phyloP scores from a whole-genome alignment of 768 basidiomycete species.

The Boletellus ananas region DNA sequence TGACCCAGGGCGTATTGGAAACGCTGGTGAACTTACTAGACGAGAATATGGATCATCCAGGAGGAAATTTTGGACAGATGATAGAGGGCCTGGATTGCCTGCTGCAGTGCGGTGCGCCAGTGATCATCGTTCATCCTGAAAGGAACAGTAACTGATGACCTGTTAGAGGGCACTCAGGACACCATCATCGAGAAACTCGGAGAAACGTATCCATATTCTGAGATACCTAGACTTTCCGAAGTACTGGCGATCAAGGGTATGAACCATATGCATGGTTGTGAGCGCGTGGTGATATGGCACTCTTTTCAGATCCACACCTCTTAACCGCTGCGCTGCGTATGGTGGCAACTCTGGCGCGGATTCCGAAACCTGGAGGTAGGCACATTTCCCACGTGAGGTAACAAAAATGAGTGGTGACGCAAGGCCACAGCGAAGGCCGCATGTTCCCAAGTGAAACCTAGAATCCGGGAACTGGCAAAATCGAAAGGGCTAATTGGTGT shows the following conservation, averaged over 20 bases:
- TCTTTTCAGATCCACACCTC: slow-evolving; percentile 6
- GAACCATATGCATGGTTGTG: not conserved
- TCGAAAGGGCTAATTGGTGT: slow-evolving; percentile 11
- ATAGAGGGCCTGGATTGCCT: slow-evolving; percentile 21
- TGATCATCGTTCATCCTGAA: not conserved
- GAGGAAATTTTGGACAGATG: slow-evolving; percentile 11
- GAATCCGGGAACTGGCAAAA: slow-evolving; percentile 13
- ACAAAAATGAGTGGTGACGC: not conserved
- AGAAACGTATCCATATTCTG: not conserved
- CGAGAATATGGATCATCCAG: no score
- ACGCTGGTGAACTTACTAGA: slow-evolving; percentile 9
- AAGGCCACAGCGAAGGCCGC: not conserved
- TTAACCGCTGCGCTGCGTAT: slow-evolving; percentile 15
- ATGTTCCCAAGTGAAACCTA: slow-evolving; percentile 7
- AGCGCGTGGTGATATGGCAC: not conserved
- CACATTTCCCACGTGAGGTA: not conserved
- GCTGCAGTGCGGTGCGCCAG: slow-evolving; percentile 12
- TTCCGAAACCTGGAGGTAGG: slow-evolving; percentile 17
- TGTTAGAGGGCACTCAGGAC: slow-evolving; percentile 10
- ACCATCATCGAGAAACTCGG: slow-evolving; percentile 6
- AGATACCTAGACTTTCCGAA: slow-evolving; percentile 5
- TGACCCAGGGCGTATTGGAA: slow-evolving; percentile 7
- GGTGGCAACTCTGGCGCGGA: slow-evolving; percentile 11
- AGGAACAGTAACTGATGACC: not conserved
- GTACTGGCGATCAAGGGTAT: slow-evolving; percentile 14